Conservation (phyloP, 345 rosid genomes). For the Psidium friedrichsthalianum region DNA sequence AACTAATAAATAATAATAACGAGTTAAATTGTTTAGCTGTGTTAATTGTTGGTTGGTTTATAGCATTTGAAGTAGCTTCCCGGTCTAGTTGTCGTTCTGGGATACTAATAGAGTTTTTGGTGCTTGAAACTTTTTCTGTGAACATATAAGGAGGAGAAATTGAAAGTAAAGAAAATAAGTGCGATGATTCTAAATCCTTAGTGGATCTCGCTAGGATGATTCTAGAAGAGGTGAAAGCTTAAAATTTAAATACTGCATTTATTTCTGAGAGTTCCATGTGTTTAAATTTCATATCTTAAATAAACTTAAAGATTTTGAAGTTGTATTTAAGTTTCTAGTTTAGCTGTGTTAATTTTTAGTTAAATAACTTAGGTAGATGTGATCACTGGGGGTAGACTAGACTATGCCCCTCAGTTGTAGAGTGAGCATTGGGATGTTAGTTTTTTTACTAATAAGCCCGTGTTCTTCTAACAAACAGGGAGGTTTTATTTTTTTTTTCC, state of each 20-base stretch:
- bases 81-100: background rate
- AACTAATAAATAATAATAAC: no score
- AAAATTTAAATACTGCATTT: background rate
- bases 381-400: no score
- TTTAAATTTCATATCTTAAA: background rate
- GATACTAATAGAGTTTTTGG: background rate
- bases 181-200: conserved; percentile 22
- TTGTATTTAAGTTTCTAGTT: background rate
- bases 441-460: no score
- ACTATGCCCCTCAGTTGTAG: no score
- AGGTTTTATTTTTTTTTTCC: no score
- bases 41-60: background rate
- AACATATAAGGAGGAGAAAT: conserved; percentile 42
- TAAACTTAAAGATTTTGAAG: background rate
- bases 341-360: background rate
- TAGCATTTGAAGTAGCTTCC: background rate
- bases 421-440: no score
- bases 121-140: background rate
- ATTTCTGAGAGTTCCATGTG: background rate
- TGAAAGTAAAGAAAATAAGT: conserved; percentile 38
- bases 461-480: no score
- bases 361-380: no score
- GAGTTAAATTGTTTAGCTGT: no score
- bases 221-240: conserved; percentile 22
- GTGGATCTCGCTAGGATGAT: conserved; percentile 21